Conservation (phyloP, 495 filamentous ascomycete species). For the Lasiosphaeria miniovina region DNA sequence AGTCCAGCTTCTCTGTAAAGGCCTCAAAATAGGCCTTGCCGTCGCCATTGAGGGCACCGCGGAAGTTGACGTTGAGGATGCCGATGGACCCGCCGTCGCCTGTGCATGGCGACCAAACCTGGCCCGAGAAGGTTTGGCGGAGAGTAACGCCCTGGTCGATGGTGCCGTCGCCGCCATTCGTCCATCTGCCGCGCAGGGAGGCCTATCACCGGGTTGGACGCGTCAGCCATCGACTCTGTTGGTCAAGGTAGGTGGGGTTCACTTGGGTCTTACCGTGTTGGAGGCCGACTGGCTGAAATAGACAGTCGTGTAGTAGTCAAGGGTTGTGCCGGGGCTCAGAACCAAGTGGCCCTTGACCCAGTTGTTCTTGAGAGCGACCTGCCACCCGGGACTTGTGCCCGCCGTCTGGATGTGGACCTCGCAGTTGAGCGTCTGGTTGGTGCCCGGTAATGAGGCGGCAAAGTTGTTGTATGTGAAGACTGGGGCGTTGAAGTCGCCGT, state of each 20-base stretch:
- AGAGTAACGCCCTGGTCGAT: conserved; percentile 33
- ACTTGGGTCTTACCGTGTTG: conserved; percentile 30
- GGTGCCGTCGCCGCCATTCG: conserved; percentile 24
- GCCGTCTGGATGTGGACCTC: conserved; percentile 36
- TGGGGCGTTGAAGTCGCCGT: conserved; percentile 35
- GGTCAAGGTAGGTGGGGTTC: background rate
- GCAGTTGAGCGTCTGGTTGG: conserved; percentile 37
- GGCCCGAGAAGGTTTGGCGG: conserved; percentile 25
- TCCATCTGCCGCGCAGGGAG: background rate
- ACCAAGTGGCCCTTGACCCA: conserved; percentile 33
- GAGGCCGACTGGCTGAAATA: conserved; percentile 41
- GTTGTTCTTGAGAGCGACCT: conserved; percentile 37
- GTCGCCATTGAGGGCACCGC: conserved; percentile 35
- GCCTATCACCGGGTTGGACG: background rate
- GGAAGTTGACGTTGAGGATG: conserved; percentile 47
- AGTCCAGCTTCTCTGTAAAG: conserved; percentile 37
- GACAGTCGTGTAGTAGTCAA: conserved; percentile 38
- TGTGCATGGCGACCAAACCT: conserved; percentile 42
- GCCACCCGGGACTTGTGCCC: conserved; percentile 40
- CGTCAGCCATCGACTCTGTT: background rate
- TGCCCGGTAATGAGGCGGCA: conserved; percentile 27
- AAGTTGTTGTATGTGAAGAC: conserved; percentile 35
- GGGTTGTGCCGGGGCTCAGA: conserved; percentile 30
- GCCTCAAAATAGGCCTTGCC: conserved; percentile 40
- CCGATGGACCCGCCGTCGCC: conserved; percentile 33